Percentiles rank a stretch among this genome's conserved stretches.
These are phyloP conservation scores for Diutina rugosa DNA, from an alignment of 1,139 yeast genomes.

Conservation along the genomic window DNA sequence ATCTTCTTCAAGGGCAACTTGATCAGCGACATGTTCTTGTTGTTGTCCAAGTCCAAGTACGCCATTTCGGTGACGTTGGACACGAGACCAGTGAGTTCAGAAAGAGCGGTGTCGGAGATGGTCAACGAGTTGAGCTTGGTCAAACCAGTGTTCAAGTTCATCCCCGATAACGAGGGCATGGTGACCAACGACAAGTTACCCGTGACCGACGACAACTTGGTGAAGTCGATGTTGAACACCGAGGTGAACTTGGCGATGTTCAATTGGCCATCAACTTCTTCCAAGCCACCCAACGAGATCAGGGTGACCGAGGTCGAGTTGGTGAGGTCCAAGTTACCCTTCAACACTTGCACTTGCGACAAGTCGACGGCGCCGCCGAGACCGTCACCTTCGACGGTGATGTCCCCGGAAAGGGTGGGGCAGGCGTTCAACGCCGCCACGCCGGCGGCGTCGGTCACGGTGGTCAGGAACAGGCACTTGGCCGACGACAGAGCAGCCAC, in stretches of 20 bases:
- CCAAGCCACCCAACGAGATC: slow-evolving; percentile 19
- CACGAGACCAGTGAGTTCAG: slow-evolving; percentile 23
- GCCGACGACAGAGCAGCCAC: not conserved
- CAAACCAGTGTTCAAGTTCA: slow-evolving; percentile 26
- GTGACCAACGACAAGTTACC: slow-evolving; percentile 23
- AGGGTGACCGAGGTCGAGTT: slow-evolving; percentile 30
- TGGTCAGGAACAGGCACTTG: slow-evolving; percentile 26
- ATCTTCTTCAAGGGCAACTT: slow-evolving; percentile 25
- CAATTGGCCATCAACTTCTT: slow-evolving; percentile 23
- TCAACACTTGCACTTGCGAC: slow-evolving; percentile 19
- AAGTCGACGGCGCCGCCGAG: slow-evolving; percentile 20
- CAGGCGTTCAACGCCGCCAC: slow-evolving; percentile 23
- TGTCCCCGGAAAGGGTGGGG: slow-evolving; percentile 28
- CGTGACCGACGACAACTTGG: slow-evolving; percentile 16
- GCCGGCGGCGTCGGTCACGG: slow-evolving; percentile 27
- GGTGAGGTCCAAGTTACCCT: slow-evolving; percentile 22
- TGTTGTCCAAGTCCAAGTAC: slow-evolving; percentile 29
- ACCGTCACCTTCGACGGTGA: slow-evolving; percentile 26
- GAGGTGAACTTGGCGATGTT: slow-evolving; percentile 26
- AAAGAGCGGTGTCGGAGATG: slow-evolving; percentile 32
- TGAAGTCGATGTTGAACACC: slow-evolving; percentile 26
- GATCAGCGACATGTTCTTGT: slow-evolving; percentile 27
- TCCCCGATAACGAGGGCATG: slow-evolving; percentile 28
- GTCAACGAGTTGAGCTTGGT: slow-evolving; percentile 20
- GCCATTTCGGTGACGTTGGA: slow-evolving; percentile 18